Base-by-base conservation (phyloP, 2,329 filamentous ascomycete species). In the Fusarium tjaetaba region DNA sequence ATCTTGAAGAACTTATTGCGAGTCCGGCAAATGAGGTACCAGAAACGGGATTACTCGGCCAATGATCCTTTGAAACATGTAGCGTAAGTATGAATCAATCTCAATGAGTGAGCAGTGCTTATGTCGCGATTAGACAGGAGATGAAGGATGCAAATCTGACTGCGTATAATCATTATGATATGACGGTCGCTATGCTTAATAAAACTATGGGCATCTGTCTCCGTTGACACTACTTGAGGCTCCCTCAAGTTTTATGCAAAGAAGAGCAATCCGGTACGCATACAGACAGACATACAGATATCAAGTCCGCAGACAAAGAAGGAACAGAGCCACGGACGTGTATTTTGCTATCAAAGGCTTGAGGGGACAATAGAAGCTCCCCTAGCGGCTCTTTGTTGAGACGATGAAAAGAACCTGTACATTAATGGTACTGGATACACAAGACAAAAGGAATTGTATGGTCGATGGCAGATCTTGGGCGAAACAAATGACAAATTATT, bases 181-280 rank as follows among this genome's bases (percentile, higher is more conserved):
- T 88, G 83, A 94, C 91, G 13, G 80, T 95, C 53, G 86, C 86
- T 24, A 93, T 93, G 92, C 84, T 95, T 61, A 95, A 95, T 78
- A 89, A 92, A 79, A 91, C 87, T 11, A 91, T 95, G 91, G 88
- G 88, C 2, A 79, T 94, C 46, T 93, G 91, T 78, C 79, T 92
- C 65, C 86, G 88, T 66, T 77, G 68, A 77, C 45, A 11, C 52
- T 11, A 15, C 39, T 52, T 26, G 32, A 62, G 60, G n/a, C 36
- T 53, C n/a, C 24, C 24, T 51, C 20, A 22, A 38, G 32, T 20
- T 20, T n/a, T 13, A 41, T 36, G 49, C 30, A 22, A 41, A 30
- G 43, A 51, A 67, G 11, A 60, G 28, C 13, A 51, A 11, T 46
- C 28, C n/a, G 26, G 18, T 45, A 28, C 11, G 32, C 42, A 52